Conservation (phyloP, 257 asterid species). For the Perilla frutescens region DNA sequence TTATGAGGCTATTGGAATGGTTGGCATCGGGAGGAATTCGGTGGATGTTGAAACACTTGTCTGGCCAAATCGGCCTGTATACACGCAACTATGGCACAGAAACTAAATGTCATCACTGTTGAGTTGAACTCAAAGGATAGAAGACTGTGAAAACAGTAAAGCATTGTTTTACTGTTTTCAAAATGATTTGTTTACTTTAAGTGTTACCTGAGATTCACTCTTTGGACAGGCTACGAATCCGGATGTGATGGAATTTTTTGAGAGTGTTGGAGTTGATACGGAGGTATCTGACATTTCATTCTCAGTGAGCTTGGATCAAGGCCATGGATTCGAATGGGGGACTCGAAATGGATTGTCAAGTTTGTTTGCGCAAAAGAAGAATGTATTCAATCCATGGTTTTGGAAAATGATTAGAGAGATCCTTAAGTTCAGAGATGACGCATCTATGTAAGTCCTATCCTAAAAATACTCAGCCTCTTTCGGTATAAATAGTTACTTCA, state of each 20-base stretch:
- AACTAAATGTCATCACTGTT: neutral
- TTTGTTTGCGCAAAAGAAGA: no score
- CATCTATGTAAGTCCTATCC: constrained; percentile 34
- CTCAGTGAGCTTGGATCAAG: constrained; percentile 18
- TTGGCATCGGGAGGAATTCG: neutral
- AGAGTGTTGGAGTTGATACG: constrained; percentile 13
- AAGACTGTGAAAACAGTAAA: neutral
- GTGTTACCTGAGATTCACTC: neutral
- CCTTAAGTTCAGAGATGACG: constrained; percentile 62
- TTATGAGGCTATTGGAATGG: neutral
- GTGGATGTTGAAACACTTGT: neutral
- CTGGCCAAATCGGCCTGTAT: no score
- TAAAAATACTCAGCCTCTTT: neutral
- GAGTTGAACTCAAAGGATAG: neutral
- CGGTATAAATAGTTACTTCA: no score
- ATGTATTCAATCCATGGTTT: constrained; percentile 54
- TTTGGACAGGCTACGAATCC: neutral
- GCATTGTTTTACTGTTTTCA: no score
- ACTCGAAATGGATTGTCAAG: no score
- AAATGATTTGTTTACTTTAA: no score
- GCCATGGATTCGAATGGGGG: neutral
- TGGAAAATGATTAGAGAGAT: constrained; percentile 73
- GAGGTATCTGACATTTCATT: constrained; percentile 9
- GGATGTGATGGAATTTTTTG: neutral
- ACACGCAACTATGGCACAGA: no score